phyloP scores from a whole-genome alignment of 164 flowering plant species.

The Macadamia integrifolia region DNA sequence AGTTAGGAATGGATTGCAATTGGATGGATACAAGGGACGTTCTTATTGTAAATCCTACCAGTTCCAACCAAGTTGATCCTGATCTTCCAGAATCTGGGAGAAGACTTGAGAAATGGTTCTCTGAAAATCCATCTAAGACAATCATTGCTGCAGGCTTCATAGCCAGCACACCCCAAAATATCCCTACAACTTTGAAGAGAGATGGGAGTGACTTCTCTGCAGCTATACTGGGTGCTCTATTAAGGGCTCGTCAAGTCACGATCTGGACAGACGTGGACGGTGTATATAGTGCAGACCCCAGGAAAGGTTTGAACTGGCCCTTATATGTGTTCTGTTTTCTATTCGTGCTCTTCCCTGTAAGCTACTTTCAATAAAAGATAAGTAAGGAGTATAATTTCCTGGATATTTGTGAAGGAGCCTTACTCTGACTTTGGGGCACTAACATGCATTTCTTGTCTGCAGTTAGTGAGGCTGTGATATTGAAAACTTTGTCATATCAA shows the following conservation, averaged over 20 bases:
- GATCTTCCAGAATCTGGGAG: slow-evolving; percentile 65
- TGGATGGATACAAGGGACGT: slow-evolving; percentile 99
- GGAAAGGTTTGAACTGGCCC: slow-evolving; percentile 64
- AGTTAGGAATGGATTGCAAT: slow-evolving; percentile 66
- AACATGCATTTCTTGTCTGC: slow-evolving; percentile 24
- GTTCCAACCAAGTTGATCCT: slow-evolving; percentile 93
- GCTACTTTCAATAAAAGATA: no score
- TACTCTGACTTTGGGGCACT: slow-evolving; percentile 1
- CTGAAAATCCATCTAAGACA: slow-evolving; percentile 50
- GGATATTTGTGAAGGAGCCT: not conserved
- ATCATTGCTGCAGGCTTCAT: slow-evolving; percentile 96
- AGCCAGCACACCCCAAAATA: slow-evolving; percentile 82
- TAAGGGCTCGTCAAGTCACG: slow-evolving; percentile 83
- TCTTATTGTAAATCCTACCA: slow-evolving; percentile 75
- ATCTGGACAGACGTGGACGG: slow-evolving; percentile 99
- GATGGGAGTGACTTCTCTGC: slow-evolving; percentile 99
- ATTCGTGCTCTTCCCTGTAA: no score
- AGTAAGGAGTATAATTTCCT: not conserved
- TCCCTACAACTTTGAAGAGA: slow-evolving; percentile 94
- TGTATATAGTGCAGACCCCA: slow-evolving; percentile 97
- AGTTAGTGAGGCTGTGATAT: slow-evolving; percentile 95
- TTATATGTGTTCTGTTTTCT: not conserved
- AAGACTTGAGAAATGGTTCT: slow-evolving; percentile 82
- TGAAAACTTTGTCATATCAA: slow-evolving; percentile 80
- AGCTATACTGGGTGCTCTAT: slow-evolving; percentile 90